These are phyloP conservation scores for Fusarium sp. DNA, from an alignment of 2,329 filamentous ascomycete genomes.

Conservation along the genomic window DNA sequence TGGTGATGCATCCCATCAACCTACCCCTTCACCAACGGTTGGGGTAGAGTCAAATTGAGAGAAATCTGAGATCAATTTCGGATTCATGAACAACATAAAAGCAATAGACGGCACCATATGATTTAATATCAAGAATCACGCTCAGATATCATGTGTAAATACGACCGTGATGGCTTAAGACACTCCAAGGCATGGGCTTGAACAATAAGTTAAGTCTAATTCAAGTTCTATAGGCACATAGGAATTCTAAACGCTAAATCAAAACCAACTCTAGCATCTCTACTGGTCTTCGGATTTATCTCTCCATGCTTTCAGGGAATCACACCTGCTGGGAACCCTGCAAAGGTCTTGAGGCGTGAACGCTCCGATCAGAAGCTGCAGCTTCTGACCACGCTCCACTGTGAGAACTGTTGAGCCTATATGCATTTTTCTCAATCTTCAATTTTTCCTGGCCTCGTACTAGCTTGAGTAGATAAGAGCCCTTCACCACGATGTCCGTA, in stretches of 20 bases:
- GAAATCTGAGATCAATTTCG: neutral
- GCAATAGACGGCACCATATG: rapidly evolving
- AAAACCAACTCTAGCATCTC: neutral
- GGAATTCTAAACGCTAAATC: neutral
- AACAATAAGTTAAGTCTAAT: neutral
- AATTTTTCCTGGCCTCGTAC: slow-evolving; percentile 33
- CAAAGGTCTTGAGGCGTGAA: slow-evolving; percentile 5
- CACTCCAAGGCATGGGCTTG: no score
- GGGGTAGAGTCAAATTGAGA: neutral
- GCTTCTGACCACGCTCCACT: slow-evolving; percentile 12
- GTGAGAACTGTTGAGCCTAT: slow-evolving; percentile 30
- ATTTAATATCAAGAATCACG: neutral
- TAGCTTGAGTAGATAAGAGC: slow-evolving; percentile 47
- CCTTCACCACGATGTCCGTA: slow-evolving; percentile 47
- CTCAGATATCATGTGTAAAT: neutral
- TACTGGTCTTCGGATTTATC: neutral
- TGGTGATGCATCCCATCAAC: neutral
- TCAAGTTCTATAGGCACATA: slow-evolving; percentile 7
- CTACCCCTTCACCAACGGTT: neutral
- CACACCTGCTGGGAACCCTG: slow-evolving; percentile 14
- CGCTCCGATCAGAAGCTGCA: neutral
- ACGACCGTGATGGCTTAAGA: neutral
- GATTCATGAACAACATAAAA: neutral
- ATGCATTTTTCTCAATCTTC: slow-evolving; percentile 26
- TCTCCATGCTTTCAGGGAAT: neutral